Conservation (phyloP, 345 rosid genomes). For the Firmiana major region DNA sequence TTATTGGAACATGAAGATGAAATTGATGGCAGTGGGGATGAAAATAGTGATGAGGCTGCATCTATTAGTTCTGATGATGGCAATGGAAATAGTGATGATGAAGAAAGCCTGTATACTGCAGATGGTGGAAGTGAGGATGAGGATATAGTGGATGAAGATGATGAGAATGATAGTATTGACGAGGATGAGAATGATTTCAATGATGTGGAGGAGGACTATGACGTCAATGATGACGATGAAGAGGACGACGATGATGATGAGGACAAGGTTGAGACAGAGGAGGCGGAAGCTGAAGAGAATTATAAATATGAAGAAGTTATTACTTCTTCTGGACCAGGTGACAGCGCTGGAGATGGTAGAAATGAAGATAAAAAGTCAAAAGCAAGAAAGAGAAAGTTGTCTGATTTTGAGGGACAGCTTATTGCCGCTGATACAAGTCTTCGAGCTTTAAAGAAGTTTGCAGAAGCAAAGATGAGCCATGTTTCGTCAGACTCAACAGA, state of each 20-base stretch:
- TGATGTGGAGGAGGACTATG: conserved; percentile 26
- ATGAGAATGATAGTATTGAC: conserved; percentile 24
- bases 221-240: conserved; percentile 15
- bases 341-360: conserved; percentile 17
- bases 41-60: conserved; percentile 24
- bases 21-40: conserved; percentile 34
- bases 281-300: conserved; percentile 32
- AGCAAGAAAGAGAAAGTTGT: conserved; percentile 59
- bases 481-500: conserved; percentile 41
- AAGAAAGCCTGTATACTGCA: conserved; percentile 31
- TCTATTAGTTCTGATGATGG: conserved; percentile 30
- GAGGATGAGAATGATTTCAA: conserved; percentile 22
- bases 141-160: conserved; percentile 35
- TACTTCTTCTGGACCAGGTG: conserved; percentile 17
- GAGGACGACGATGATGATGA: conserved; percentile 19
- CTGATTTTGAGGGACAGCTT: conserved; percentile 68
- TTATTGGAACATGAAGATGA: conserved; percentile 48
- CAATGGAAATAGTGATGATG: conserved; percentile 32
- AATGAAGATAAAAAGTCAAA: conserved; percentile 27
- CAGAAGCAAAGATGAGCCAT: conserved; percentile 44
- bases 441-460: conserved; percentile 74
- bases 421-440: conserved; percentile 80
- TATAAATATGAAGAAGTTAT: conserved; percentile 18
- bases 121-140: conserved; percentile 35
- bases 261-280: conserved; percentile 13